Percentiles rank a stretch among this genome's conserved stretches.
Conservation (phyloP, 371 early-diverging fungal species). For the Mucor lusitanicus region DNA sequence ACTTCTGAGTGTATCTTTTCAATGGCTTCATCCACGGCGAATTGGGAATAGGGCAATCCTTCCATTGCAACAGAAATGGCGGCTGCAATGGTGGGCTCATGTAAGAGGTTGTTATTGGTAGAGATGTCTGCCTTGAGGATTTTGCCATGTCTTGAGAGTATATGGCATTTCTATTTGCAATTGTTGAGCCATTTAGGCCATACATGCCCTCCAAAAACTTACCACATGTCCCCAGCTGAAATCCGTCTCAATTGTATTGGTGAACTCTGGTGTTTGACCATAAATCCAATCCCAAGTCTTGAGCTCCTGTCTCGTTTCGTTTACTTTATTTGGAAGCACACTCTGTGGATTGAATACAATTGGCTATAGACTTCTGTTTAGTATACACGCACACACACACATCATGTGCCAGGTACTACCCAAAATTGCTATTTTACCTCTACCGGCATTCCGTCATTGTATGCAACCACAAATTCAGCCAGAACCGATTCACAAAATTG, state of each 20-base stretch:
- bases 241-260: slow-evolving; percentile 53
- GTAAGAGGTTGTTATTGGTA: slow-evolving; percentile 25
- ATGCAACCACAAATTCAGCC: slow-evolving; percentile 65
- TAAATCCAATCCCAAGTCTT: slow-evolving; percentile 90
- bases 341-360: slow-evolving; percentile 34
- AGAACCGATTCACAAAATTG: slow-evolving; percentile 80
- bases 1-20: slow-evolving; percentile 45
- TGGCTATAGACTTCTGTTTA: slow-evolving; percentile 26
- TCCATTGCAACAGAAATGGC: slow-evolving; percentile 42
- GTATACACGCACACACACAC: neutral
- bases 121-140: slow-evolving; percentile 41
- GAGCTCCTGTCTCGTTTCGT: slow-evolving; percentile 40
- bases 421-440: slow-evolving; percentile 22
- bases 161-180: slow-evolving; percentile 20
- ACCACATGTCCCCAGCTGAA: slow-evolving; percentile 70
- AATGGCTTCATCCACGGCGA: slow-evolving; percentile 73
- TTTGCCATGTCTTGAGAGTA: slow-evolving; percentile 41
- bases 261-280: slow-evolving; percentile 93
- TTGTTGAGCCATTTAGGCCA: neutral
- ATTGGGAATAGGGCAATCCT: slow-evolving; percentile 51
- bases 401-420: neutral
- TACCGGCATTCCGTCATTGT: slow-evolving; percentile 41
- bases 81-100: slow-evolving; percentile 40
- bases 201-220: slow-evolving; percentile 13
- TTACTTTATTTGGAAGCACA: slow-evolving; percentile 36